Base-by-base conservation (phyloP, 495 filamentous ascomycete species). In the Neurospora pannonica region DNA sequence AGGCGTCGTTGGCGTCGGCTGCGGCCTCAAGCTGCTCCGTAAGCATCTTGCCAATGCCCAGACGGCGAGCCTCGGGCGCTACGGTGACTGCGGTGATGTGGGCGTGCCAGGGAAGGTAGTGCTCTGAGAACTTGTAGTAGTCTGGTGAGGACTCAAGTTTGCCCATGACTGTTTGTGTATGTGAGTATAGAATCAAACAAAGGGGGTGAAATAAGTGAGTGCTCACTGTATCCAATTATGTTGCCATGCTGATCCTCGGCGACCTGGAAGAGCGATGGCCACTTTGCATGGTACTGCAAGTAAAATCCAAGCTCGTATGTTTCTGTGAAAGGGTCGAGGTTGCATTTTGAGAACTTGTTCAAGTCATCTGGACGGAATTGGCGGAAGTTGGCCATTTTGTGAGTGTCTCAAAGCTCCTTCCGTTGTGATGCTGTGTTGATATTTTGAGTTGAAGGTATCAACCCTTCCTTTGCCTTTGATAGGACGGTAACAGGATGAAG, bases 31-130 rank as follows among this genome's bases (percentile, higher is more conserved):
- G 88, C 69, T 91, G 89, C 79, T 90, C 87, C 6, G 92, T 94
- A 37, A 98, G 87, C 37, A 88, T 87, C 71, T 91, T 91, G 37
- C 95, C 96, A 70, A 97, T 91, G 34, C 96, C 95, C 31, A 94
- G 89, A 37, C 95, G 90, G 21, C 95, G 91, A 74, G 91, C 93
- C 77, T 91, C 89, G 0, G 96, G 96, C 17, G 95, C 92, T 34
- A 99, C 93, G 4, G 96, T 98, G 21, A 99, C 86, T 46, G 95
- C 95, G 21, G 96, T 99, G 83, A 99, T 97, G 84, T 99, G 96
- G 38, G 95, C 96, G 83, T 98, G 96, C 93, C 94, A 98, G 34
- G 97, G 95, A 24, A 95, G 92, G 83, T 95, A 97, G 84, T 97
- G 93, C 76, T 92, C 87, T 71, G 91, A 93, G 78, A 89, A 88